phyloP scores from a whole-genome alignment of 2,329 filamentous ascomycete species.

The Nemania serpens region DNA sequence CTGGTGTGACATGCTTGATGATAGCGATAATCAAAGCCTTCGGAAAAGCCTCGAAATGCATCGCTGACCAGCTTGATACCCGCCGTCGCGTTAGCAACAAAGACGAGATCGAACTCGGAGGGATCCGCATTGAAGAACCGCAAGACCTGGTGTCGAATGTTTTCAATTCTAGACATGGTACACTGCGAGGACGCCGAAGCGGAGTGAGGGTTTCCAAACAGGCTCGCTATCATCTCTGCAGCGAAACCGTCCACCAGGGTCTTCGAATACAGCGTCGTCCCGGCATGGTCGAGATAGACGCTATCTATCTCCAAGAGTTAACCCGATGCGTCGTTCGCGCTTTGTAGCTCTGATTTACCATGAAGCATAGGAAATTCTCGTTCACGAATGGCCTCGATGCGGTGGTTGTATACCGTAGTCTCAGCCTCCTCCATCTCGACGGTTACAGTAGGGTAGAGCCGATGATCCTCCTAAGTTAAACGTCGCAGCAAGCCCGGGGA shows the following conservation, averaged over 20 bases:
- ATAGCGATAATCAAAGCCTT: constrained; percentile 83
- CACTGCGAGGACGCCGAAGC: constrained; percentile 79
- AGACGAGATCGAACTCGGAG: constrained; percentile 77
- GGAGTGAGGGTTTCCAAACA: constrained; percentile 94
- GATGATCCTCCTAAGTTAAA: constrained; percentile 4
- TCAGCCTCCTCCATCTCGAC: constrained; percentile 39
- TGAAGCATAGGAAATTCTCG: constrained; percentile 72
- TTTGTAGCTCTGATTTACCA: constrained; percentile 44
- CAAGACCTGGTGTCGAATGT: constrained; percentile 72
- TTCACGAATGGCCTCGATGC: constrained; percentile 62
- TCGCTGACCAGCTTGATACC: constrained; percentile 72
- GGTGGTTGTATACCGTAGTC: constrained; percentile 56
- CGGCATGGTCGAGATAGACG: constrained; percentile 90
- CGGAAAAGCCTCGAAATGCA: constrained; percentile 67
- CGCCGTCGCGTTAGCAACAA: constrained; percentile 65
- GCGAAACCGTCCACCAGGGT: constrained; percentile 81
- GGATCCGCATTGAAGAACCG: constrained; percentile 82
- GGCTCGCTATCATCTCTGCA: constrained; percentile 73
- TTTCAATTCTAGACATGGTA: constrained; percentile 75
- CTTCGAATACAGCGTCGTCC: constrained; percentile 83
- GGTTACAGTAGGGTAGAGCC: constrained; percentile 20
- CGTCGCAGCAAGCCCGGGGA: constrained; percentile 5
- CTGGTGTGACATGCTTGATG: constrained; percentile 87
- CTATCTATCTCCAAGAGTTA: constrained; percentile 56
- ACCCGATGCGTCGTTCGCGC: neutral